A percentile compares a stretch with the other conserved stretches of the same genome.
phyloP scores from a whole-genome alignment of 1,139 yeast genomes.

The Pichia sp. region DNA sequence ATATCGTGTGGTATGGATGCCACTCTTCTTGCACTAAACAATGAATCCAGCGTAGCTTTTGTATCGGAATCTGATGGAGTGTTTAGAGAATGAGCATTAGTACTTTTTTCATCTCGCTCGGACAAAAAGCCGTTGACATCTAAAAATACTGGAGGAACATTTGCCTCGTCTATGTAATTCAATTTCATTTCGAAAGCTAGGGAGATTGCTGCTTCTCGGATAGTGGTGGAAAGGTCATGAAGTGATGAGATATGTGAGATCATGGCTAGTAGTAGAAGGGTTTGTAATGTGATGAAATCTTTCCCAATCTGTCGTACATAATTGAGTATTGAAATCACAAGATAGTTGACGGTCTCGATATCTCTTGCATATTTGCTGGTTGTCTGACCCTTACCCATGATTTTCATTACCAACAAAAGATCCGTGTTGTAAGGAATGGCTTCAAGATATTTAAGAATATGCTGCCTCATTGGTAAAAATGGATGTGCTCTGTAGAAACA shows the following conservation, averaged over 20 bases:
- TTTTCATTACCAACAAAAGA: constrained; percentile 41
- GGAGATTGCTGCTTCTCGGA: constrained; percentile 40
- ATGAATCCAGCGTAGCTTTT: constrained; percentile 19
- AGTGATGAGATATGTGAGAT: constrained; percentile 46
- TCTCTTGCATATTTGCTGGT: constrained; percentile 33
- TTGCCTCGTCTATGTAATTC: constrained; percentile 34
- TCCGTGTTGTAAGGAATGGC: constrained; percentile 37
- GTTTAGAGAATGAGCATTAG: constrained; percentile 8
- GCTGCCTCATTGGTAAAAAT: constrained; percentile 37
- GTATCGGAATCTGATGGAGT: constrained; percentile 23
- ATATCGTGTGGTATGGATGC: constrained; percentile 26
- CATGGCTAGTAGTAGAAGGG: constrained; percentile 37
- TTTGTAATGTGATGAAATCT: constrained; percentile 43
- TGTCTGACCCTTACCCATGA: constrained; percentile 44
- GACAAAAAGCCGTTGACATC: constrained; percentile 32
- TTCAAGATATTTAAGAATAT: constrained; percentile 34
- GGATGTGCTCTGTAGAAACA: constrained; percentile 44
- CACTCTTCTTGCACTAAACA: constrained; percentile 30
- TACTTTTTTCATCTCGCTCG: constrained; percentile 15
- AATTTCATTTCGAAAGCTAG: constrained; percentile 37
- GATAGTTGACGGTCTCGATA: constrained; percentile 36
- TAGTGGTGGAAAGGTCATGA: constrained; percentile 39
- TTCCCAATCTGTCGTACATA: constrained; percentile 37
- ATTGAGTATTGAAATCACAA: constrained; percentile 36
- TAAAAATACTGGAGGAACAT: constrained; percentile 26